Percentiles rank a stretch among this genome's conserved stretches.
Evolutionary conservation across 495 filamentous ascomycete genomes (phyloP).

Genomic region (Pseudoneurospora amorphoporcata): DNA sequence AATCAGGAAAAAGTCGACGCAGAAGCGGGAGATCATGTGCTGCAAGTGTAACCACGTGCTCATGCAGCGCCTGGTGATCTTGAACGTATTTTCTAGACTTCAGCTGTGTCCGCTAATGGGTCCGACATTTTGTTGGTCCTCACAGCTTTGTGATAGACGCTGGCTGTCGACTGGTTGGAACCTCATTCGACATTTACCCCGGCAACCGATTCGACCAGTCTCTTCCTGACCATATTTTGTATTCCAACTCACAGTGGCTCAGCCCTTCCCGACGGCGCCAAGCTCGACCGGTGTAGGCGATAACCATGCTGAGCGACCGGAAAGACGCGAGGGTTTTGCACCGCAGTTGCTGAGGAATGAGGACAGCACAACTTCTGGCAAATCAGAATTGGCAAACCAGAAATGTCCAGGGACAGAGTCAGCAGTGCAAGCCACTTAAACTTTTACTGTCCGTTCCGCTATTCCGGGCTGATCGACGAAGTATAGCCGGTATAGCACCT

Average conservation of each 20-base stretch:
- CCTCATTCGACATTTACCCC: background rate
- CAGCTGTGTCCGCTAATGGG: background rate
- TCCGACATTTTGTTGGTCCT: background rate
- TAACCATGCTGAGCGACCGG: background rate
- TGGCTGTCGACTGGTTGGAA: background rate
- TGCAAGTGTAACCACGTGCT: background rate
- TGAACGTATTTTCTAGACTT: background rate
- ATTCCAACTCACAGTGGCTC: background rate
- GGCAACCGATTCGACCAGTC: background rate
- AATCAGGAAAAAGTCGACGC: background rate
- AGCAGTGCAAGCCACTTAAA: background rate
- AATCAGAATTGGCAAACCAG: background rate
- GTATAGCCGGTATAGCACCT: background rate
- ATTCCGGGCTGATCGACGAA: background rate
- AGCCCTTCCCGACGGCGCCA: background rate
- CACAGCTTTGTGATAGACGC: background rate
- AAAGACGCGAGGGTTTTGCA: background rate
- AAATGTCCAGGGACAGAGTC: background rate
- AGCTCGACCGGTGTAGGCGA: background rate
- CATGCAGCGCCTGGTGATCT: background rate
- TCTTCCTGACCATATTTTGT: background rate
- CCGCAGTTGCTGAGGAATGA: background rate
- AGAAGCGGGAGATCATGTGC: background rate
- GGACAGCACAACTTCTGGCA: background rate
- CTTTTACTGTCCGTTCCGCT: background rate